Base-by-base conservation (phyloP, 1,139 yeast genomes). In the Debaryomyces nepalensis region DNA sequence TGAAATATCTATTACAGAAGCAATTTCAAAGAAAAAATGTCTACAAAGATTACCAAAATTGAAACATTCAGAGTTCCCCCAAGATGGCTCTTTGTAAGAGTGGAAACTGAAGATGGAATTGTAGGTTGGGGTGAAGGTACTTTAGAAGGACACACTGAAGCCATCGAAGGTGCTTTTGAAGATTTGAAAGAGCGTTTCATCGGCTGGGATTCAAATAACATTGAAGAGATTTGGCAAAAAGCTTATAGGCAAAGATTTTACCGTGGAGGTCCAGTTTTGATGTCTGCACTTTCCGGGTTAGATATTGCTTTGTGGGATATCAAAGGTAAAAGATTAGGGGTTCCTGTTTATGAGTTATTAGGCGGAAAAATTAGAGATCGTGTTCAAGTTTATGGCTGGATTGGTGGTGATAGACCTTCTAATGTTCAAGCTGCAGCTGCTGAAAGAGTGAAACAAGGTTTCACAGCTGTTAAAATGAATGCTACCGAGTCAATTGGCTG, bases 281-380 rank as follows among this genome's bases (percentile, higher is more conserved):
- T 57, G 59, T 59, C 64, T 8, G 64, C 64, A 6, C 43, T 59
- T 3, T 44, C 64, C 7, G 64, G 64, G 6, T 47, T 59, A 18
- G 64, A 59, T 42, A 59, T 59, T 39, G 64, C 64, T 3, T 47
- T 59, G 26, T 59, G 64, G 64, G 64, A 59, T 45, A 50, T 59
- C 44, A 60, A 60, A 43, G 64, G 64, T 21, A 59, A 58, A 43
- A 47, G 52, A 5, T 55, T 60, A 8, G 59, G 59, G n/a, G 63
- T 59, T 5, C 64, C 64, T 4, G 53, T 59, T 16, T 58, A 47
- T 37, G 54, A 59, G 38, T 51, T 59, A 19, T 49, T 59, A 5
- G 64, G 64, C 11, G 64, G 64, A 18, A 51, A 51, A 37, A 62
- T 59, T 10, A 48, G 64, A 41, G 61, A 60, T 27, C 42, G 51